Conservation (phyloP, 495 filamentous ascomycete species). For the Neurospora sp. region DNA sequence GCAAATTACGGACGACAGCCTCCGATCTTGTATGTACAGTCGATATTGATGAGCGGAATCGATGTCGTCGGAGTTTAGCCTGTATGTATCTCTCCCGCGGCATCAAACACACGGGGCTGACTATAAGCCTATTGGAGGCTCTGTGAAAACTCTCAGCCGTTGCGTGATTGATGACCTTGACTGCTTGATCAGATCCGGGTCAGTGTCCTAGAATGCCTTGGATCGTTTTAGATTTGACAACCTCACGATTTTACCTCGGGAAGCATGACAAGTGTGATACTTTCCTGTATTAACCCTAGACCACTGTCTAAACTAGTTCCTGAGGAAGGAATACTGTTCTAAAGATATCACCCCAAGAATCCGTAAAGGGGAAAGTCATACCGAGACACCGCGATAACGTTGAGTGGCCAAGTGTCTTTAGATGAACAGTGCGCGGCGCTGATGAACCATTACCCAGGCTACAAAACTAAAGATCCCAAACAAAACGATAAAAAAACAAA, state of each 20-base stretch:
- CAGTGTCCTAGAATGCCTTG: not conserved
- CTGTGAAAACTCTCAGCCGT: not conserved
- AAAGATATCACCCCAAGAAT: not conserved
- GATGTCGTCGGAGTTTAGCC: constrained; percentile 9
- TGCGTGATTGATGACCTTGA: not conserved
- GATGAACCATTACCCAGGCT: not conserved
- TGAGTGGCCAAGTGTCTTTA: not conserved
- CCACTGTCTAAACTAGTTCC: not conserved
- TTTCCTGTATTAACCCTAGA: not conserved
- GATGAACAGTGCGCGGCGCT: not conserved
- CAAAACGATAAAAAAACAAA: not conserved
- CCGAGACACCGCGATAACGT: not conserved
- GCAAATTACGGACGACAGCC: constrained; percentile 16
- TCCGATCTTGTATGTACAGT: constrained; percentile 6
- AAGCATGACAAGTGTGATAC: not conserved
- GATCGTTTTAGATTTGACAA: not conserved
- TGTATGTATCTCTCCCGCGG: not conserved
- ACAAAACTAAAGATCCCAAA: not conserved
- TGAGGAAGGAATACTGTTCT: not conserved
- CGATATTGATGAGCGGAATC: constrained; percentile 2
- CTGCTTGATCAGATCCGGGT: not conserved
- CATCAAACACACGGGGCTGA: not conserved
- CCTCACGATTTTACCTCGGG: not conserved
- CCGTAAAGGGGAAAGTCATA: not conserved
- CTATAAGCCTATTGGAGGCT: not conserved